These are phyloP conservation scores for Venturia asperata DNA, from an alignment of 2,329 filamentous ascomycete genomes.

Conservation along the genomic window DNA sequence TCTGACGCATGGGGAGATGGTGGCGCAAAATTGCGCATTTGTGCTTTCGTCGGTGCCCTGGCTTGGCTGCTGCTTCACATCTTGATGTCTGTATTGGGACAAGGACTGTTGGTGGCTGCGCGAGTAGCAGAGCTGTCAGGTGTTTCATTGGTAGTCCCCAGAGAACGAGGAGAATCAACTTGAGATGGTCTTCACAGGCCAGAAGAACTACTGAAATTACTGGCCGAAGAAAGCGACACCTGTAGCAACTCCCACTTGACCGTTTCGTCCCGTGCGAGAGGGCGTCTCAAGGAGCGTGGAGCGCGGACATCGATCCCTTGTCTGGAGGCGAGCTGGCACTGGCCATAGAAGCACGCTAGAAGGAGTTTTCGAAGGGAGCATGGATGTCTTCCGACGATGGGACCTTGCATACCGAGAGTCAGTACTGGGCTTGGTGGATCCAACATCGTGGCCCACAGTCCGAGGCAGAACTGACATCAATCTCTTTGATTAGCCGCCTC, in stretches of 20 bases:
- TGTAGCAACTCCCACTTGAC: not conserved
- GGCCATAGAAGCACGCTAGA: slow-evolving; percentile 8
- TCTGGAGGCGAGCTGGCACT: not conserved
- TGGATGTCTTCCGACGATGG: slow-evolving; percentile 1
- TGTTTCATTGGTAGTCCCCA: not conserved
- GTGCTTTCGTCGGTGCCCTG: not conserved
- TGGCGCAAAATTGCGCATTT: slow-evolving; percentile 2
- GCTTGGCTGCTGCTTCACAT: slow-evolving; percentile 8
- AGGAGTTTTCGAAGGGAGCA: slow-evolving; percentile 11
- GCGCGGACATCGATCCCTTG: not conserved
- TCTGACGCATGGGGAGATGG: not conserved
- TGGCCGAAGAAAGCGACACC: not conserved
- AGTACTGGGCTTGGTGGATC: not conserved
- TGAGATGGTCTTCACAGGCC: not conserved
- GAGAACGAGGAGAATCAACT: not conserved
- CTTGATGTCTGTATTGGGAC: not conserved
- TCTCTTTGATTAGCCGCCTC: slow-evolving; percentile 11
- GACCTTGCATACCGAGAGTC: slow-evolving; percentile 5
- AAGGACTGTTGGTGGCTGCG: slow-evolving; percentile 3
- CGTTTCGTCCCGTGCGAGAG: too few relatives aligned
- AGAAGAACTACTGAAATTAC: not conserved
- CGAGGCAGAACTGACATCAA: not conserved
- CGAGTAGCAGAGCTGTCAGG: not conserved
- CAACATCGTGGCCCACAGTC: slow-evolving; percentile 9
- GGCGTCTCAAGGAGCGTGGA: not conserved